These are phyloP conservation scores for Mycena alexandri DNA, from an alignment of 768 basidiomycete genomes.

Conservation along the genomic window DNA sequence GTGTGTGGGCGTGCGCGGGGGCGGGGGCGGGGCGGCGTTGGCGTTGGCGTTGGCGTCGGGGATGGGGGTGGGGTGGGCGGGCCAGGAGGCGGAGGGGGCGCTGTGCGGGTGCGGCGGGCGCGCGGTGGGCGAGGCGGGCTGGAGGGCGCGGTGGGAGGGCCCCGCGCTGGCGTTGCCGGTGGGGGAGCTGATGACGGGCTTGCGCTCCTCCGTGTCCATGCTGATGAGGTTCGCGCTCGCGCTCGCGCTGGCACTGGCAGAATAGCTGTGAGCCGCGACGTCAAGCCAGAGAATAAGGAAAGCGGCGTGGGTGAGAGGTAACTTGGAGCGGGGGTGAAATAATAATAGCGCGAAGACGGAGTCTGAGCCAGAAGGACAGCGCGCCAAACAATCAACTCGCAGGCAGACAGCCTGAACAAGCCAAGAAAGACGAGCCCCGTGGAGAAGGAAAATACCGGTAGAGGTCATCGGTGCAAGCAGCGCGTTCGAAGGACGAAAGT, in stretches of 20 bases:
- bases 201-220: slow-evolving; percentile 27
- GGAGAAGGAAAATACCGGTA: slow-evolving; percentile 26
- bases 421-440: slow-evolving; percentile 42
- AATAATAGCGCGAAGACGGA: slow-evolving; percentile 1
- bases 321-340: neutral
- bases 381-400: slow-evolving; percentile 1
- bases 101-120: slow-evolving; percentile 36
- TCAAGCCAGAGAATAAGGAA: neutral
- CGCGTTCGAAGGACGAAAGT: slow-evolving; percentile 2
- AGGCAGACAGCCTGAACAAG: slow-evolving; percentile 11
- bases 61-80: slow-evolving; percentile 12
- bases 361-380: slow-evolving; percentile 7
- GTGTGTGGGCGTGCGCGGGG: slow-evolving; percentile 30
- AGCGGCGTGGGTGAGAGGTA: neutral
- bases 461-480: neutral
- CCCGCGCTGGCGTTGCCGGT: neutral
- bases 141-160: slow-evolving; percentile 4
- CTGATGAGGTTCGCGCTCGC: slow-evolving; percentile 6
- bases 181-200: slow-evolving; percentile 19
- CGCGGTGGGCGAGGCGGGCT: slow-evolving; percentile 10
- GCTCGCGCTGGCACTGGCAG: slow-evolving; percentile 12
- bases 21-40: slow-evolving; percentile 22
- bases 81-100: slow-evolving; percentile 37
- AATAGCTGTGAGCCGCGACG: slow-evolving; percentile 7
- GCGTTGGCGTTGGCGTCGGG: slow-evolving; percentile 24